Evolutionary conservation across 139 green algal genomes (phyloP).

Genomic region (Desmodesmus armatus): DNA sequence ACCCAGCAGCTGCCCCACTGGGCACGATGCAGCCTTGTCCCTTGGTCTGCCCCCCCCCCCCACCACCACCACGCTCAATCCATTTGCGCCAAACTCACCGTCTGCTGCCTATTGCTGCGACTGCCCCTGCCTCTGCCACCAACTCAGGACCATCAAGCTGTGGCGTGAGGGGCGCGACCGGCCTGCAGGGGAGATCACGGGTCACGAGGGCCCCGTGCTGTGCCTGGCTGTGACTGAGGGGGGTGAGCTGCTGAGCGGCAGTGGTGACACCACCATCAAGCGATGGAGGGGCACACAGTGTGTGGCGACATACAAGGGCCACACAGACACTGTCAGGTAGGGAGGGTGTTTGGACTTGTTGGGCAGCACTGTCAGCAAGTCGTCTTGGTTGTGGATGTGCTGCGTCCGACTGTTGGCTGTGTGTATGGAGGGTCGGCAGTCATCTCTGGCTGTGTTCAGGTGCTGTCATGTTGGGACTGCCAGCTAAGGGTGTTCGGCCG

Average conservation of each 20-base stretch:
- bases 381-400: too few species aligned
- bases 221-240: conserved; percentile 68
- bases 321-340: conserved; percentile 88
- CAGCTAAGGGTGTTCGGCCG: too few species aligned
- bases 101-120: conserved; percentile 6
- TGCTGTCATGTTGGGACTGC: too few species aligned
- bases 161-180: conserved; percentile 69
- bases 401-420: background rate
- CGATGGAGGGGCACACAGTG: conserved; percentile 58
- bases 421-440: too few species aligned
- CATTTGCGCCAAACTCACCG: background rate
- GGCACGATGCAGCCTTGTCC: background rate
- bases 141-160: conserved; percentile 74
- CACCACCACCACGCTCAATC: background rate
- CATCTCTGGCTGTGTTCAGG: too few species aligned
- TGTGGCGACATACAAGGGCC: conserved; percentile 72
- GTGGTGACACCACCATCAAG: conserved; percentile 77
- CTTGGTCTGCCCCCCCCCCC: background rate
- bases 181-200: conserved; percentile 65
- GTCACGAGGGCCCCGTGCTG: conserved; percentile 87
- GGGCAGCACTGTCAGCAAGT: too few species aligned
- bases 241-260: conserved; percentile 83
- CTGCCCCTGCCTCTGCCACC: background rate
- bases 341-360: background rate
- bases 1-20: background rate